phyloP scores from a whole-genome alignment of 495 filamentous ascomycete genomes.

The Aspergillus homomorphus region DNA sequence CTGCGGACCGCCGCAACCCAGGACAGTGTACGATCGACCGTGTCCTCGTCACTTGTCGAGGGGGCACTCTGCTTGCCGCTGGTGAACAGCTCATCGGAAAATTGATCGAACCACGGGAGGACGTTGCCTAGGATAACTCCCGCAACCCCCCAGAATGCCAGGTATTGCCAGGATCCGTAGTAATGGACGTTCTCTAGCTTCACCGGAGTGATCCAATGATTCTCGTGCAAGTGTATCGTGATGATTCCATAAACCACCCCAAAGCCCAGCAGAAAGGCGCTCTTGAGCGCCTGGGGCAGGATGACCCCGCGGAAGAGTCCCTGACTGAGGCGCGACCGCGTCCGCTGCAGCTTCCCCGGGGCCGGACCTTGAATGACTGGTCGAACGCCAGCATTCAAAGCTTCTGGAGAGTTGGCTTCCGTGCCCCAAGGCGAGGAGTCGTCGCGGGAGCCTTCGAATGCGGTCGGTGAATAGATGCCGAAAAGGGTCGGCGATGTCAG shows the following conservation, averaged over 20 bases:
- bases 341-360: slow-evolving; percentile 30
- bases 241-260: slow-evolving; percentile 83
- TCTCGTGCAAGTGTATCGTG: slow-evolving; percentile 77
- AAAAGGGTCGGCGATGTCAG: slow-evolving; percentile 84
- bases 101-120: slow-evolving; percentile 78
- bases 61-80: slow-evolving; percentile 22
- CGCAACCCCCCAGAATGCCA: slow-evolving; percentile 75
- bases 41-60: slow-evolving; percentile 25
- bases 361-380: slow-evolving; percentile 22
- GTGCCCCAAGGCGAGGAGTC: slow-evolving; percentile 67
- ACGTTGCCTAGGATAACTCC: slow-evolving; percentile 74
- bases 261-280: slow-evolving; percentile 69
- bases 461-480: slow-evolving; percentile 80
- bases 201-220: slow-evolving; percentile 60
- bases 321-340: slow-evolving; percentile 40
- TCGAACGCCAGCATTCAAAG: slow-evolving; percentile 27
- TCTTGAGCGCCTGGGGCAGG: slow-evolving; percentile 50
- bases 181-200: slow-evolving; percentile 57
- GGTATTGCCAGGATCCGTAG: slow-evolving; percentile 62
- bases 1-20: slow-evolving; percentile 83
- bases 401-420: slow-evolving; percentile 59
- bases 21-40: slow-evolving; percentile 48
- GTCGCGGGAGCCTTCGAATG: slow-evolving; percentile 48
- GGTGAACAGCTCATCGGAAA: slow-evolving; percentile 46
- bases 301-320: slow-evolving; percentile 44